phyloP scores from a whole-genome alignment of 257 asterid genomes.

The Forsythia suspensa region DNA sequence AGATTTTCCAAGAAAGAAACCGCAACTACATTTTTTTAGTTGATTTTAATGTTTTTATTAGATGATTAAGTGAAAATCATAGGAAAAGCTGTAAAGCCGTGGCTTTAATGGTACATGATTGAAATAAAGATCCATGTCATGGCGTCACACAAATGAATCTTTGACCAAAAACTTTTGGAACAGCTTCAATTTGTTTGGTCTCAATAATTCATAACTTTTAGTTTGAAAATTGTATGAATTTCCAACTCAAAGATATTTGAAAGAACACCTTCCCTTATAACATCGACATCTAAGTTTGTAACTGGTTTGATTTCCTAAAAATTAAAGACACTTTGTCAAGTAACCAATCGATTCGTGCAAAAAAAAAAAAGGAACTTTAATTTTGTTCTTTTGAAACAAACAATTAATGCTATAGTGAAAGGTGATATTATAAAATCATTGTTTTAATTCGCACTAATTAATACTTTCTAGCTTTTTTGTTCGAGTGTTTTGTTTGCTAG shows the following conservation, averaged over 20 bases:
- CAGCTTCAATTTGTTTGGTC: conserved; percentile 2
- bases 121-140: conserved; percentile 21
- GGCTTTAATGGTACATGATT: conserved; percentile 16
- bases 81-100: conserved; percentile 25
- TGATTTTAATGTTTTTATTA: neutral
- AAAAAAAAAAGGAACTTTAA: conserved; percentile 14
- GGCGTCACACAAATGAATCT: conserved; percentile 27
- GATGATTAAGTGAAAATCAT: conserved; percentile 27
- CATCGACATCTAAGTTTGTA: conserved; percentile 14
- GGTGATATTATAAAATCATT: conserved; percentile 1
- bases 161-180: conserved; percentile 39
- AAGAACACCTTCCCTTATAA: conserved; percentile 4
- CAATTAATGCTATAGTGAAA: conserved; percentile 12
- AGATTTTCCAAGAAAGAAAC: conserved; percentile 14
- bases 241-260: neutral
- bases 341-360: conserved; percentile 15
- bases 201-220: conserved; percentile 34
- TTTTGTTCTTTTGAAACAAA: conserved; percentile 7
- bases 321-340: conserved; percentile 26
- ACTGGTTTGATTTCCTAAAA: conserved; percentile 18
- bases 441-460: neutral
- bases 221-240: conserved; percentile 19
- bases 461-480: too few relatives aligned
- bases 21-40: neutral
- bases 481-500: neutral